Conservation (phyloP, 352 stramenopile species). For the Peronosclerospora sorghi region DNA sequence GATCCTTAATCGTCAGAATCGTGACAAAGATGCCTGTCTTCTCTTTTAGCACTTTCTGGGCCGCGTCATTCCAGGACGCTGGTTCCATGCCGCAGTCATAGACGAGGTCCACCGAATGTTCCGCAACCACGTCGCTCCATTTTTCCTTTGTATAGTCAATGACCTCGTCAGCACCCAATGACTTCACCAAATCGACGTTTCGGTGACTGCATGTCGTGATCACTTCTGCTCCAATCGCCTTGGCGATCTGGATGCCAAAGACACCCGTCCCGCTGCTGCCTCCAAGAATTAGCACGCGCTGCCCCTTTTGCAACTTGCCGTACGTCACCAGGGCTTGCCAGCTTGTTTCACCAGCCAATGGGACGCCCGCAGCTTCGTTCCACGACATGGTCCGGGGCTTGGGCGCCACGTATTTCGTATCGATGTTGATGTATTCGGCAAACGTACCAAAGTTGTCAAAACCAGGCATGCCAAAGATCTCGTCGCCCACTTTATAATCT, state of each 20-base stretch:
- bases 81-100: slow-evolving; percentile 15
- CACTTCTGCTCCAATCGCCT: slow-evolving; percentile 20
- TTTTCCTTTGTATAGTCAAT: slow-evolving; percentile 44
- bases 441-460: slow-evolving; percentile 3
- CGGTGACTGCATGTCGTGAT: slow-evolving; percentile 27
- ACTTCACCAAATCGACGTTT: slow-evolving; percentile 32
- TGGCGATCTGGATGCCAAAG: slow-evolving; percentile 49
- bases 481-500: slow-evolving; percentile 19
- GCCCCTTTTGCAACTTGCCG: slow-evolving; percentile 17
- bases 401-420: slow-evolving; percentile 18
- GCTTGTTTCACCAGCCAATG: slow-evolving; percentile 19
- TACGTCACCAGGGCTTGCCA: slow-evolving; percentile 19
- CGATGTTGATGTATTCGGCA: slow-evolving; percentile 20
- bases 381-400: slow-evolving; percentile 27
- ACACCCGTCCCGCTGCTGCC: slow-evolving; percentile 49
- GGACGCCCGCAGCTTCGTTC: slow-evolving; percentile 21
- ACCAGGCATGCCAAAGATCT: slow-evolving; percentile 18
- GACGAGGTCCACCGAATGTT: slow-evolving; percentile 23
- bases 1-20: slow-evolving; percentile 20
- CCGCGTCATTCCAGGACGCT: slow-evolving; percentile 20
- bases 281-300: slow-evolving; percentile 27
- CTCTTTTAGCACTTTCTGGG: slow-evolving; percentile 28
- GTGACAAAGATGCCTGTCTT: slow-evolving; percentile 27
- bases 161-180: slow-evolving; percentile 35
- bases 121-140: slow-evolving; percentile 24